Percentiles rank a stretch among this genome's conserved stretches.
Conservation (phyloP, 331 rosid genomes). For the Acacia pycnantha region DNA sequence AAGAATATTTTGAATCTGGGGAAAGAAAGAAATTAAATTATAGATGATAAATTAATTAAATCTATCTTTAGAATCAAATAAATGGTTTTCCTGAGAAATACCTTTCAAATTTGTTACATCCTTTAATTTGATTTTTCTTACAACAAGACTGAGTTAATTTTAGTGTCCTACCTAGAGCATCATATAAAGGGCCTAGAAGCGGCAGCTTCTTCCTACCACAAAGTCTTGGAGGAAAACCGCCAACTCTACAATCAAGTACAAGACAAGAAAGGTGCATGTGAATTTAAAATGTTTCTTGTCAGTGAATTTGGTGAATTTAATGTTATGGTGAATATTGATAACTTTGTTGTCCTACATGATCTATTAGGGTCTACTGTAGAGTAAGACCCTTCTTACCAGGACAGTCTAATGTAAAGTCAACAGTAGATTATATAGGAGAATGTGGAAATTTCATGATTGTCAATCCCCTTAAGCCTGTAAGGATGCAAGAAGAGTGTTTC, state of each 20-base stretch:
- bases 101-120: conserved; percentile 9
- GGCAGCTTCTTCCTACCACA: conserved; percentile 87
- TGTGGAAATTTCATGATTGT: conserved; percentile 92
- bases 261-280: conserved; percentile 82
- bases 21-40: too few species aligned
- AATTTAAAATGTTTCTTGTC: background rate
- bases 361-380: conserved; percentile 91
- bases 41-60: too few species aligned
- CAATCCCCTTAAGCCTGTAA: conserved; percentile 84
- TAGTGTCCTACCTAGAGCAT: conserved; percentile 46
- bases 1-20: too few species aligned
- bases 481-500: conserved; percentile 83
- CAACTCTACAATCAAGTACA: conserved; percentile 91
- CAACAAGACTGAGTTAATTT: conserved; percentile 29
- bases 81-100: conserved; percentile 18
- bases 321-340: conserved; percentile 1
- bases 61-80: conserved; percentile 30
- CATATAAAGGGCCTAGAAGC: conserved; percentile 79
- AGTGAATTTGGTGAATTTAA: background rate
- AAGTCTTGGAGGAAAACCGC: conserved; percentile 87
- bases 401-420: conserved; percentile 65
- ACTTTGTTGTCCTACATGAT: conserved; percentile 50
- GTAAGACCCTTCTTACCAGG: conserved; percentile 88
- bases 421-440: conserved; percentile 96
- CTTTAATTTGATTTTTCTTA: conserved; percentile 6